A percentile compares a stretch with the other conserved stretches of the same genome.
These are phyloP conservation scores for Graphium sp. DNA, from an alignment of 2,329 filamentous ascomycete genomes.

Conservation along the genomic window DNA sequence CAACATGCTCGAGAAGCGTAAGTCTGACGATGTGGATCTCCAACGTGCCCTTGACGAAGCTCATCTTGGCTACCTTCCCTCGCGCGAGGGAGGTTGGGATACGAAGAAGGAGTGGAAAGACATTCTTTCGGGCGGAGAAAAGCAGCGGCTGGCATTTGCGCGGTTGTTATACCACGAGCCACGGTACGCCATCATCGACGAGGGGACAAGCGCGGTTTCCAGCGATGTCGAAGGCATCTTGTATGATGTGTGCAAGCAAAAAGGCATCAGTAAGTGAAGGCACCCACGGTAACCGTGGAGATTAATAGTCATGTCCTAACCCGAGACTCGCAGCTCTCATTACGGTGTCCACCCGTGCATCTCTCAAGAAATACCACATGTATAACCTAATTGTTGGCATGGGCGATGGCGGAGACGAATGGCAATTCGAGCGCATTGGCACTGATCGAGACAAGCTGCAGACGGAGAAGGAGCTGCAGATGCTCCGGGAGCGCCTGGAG, in stretches of 20 bases:
- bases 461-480: slow-evolving; percentile 78
- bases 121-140: slow-evolving; percentile 91
- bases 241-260: slow-evolving; percentile 85
- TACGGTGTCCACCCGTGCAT: slow-evolving; percentile 87
- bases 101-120: slow-evolving; percentile 98
- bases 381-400: slow-evolving; percentile 76
- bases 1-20: slow-evolving; percentile 75
- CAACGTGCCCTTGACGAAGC: slow-evolving; percentile 67
- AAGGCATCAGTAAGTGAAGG: slow-evolving; percentile 64
- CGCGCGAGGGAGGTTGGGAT: slow-evolving; percentile 91
- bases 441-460: slow-evolving; percentile 86
- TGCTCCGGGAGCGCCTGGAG: slow-evolving; percentile 62
- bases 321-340: slow-evolving; percentile 49
- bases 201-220: slow-evolving; percentile 86
- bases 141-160: slow-evolving; percentile 87
- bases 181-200: slow-evolving; percentile 83
- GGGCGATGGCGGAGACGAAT: slow-evolving; percentile 67
- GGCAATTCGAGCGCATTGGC: slow-evolving; percentile 87
- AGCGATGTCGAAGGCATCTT: slow-evolving; percentile 87
- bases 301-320: slow-evolving; percentile 7
- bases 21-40: slow-evolving; percentile 57
- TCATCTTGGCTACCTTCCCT: slow-evolving; percentile 72
- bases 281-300: neutral
- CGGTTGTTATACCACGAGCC: slow-evolving; percentile 89
- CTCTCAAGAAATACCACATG: slow-evolving; percentile 88